These are phyloP conservation scores for Globisporangium takayamanum DNA, from an alignment of 352 stramenopile genomes.

Conservation along the genomic window DNA sequence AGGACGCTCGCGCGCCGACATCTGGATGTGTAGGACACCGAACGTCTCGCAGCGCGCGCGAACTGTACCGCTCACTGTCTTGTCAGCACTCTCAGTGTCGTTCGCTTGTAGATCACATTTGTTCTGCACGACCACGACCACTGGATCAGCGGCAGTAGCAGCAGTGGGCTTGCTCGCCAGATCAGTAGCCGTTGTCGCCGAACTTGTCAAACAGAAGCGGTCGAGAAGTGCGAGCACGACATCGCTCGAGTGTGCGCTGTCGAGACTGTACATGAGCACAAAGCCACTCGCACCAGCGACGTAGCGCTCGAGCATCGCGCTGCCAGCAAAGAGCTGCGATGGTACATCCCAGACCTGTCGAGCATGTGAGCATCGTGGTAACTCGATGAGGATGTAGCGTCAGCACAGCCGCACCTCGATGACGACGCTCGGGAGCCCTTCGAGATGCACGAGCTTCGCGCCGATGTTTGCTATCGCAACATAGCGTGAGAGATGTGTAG, in stretches of 20 bases:
- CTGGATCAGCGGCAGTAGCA: neutral
- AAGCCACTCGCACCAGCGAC: slow-evolving; percentile 23
- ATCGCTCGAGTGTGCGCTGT: slow-evolving; percentile 1
- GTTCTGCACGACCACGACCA: slow-evolving; percentile 6
- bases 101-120: slow-evolving; percentile 2
- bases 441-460: slow-evolving; percentile 46
- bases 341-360: slow-evolving; percentile 57
- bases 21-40: neutral
- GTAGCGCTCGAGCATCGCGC: slow-evolving; percentile 41
- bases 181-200: neutral
- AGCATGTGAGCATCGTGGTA: neutral
- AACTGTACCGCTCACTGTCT: neutral
- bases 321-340: slow-evolving; percentile 36
- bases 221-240: slow-evolving; percentile 5
- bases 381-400: neutral
- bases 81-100: too few species aligned
- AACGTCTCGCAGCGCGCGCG: neutral
- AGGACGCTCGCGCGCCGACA: neutral
- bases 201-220: neutral
- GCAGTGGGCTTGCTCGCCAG: neutral
- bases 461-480: slow-evolving; percentile 31
- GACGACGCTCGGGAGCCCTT: slow-evolving; percentile 24
- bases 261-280: slow-evolving; percentile 40
- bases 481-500: neutral
- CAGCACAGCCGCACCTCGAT: slow-evolving; percentile 27